phyloP scores from a whole-genome alignment of 1,284 basidiomycete species.

The Sanghuangporus weigelae region DNA sequence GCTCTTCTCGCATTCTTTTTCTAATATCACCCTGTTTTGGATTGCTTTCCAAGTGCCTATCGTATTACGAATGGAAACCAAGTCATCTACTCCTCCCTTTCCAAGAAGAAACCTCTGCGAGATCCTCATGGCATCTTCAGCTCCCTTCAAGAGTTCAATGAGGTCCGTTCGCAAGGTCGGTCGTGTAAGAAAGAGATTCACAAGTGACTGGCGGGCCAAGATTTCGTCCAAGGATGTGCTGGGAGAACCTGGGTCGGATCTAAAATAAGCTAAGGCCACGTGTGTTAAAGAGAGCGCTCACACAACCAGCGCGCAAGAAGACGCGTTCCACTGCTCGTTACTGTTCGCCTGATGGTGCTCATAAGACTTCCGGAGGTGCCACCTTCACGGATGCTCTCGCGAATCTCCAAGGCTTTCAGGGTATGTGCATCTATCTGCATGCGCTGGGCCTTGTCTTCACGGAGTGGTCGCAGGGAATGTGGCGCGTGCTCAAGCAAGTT shows the following conservation, averaged over 20 bases:
- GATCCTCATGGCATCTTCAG: constrained; percentile 74
- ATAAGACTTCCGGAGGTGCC: constrained; percentile 72
- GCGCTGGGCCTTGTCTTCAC: constrained; percentile 49
- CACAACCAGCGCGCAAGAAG: constrained; percentile 74
- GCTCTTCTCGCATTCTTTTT: constrained; percentile 45
- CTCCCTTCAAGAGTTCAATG: constrained; percentile 46
- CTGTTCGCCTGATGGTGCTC: constrained; percentile 73
- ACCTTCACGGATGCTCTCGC: constrained; percentile 72
- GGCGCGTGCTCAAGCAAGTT: constrained; percentile 83
- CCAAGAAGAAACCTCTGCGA: constrained; percentile 75
- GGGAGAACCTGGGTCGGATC: constrained; percentile 60
- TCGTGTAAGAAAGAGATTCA: constrained; percentile 67
- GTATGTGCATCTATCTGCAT: constrained; percentile 94
- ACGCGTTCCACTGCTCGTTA: constrained; percentile 77
- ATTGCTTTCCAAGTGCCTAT: constrained; percentile 56
- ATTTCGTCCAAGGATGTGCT: constrained; percentile 76
- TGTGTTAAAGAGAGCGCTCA: constrained; percentile 27
- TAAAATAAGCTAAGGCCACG: not conserved
- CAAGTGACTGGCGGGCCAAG: constrained; percentile 69
- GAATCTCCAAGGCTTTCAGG: constrained; percentile 83
- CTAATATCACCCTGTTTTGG: constrained; percentile 43
- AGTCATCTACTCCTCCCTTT: constrained; percentile 63
- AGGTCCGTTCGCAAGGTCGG: constrained; percentile 70
- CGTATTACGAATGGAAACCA: constrained; percentile 57
- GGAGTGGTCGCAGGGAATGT: constrained; percentile 50